Base-by-base conservation (phyloP, 2,329 filamentous ascomycete genomes). In the Sclerotinia sclerotiorum region DNA sequence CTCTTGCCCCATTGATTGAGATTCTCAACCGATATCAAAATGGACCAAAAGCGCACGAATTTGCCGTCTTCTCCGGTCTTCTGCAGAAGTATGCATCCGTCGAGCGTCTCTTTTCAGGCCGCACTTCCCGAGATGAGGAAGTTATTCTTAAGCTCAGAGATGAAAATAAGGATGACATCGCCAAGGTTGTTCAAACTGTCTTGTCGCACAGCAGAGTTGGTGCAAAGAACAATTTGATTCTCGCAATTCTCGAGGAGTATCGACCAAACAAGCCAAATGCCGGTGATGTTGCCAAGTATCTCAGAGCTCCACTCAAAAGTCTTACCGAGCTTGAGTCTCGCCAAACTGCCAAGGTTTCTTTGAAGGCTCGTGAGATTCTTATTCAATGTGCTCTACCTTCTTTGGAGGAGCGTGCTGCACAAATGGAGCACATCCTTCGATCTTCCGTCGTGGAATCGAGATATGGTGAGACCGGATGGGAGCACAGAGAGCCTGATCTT, bases 381-480 rank as follows among this genome's bases (percentile, higher is more conserved):
- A 99, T 99, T 72, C 95, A 98, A 81, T 97, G 93, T 78, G 94
- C 95, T 66, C 87, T 99, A 79, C 95, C 95, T 24, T 99, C 95
- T 3, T 84, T 99, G 27, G 95, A 98, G 80, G 95, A 99, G 85
- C 90, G 95, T 74, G 91, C 92, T 35, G 87, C 90, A 8, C 95
- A 99, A 83, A 97, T 99, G 94, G 95, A 98, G 84, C 94, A 98
- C 80, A 99, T 99, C 73, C 85, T 99, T 67, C 92, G 94, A 69
- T 97, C 94, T 35, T 94, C 95, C 0, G 95, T 99, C 29, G 88
- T 97, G 10, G 93, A 99, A 80, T 97, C 94, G n/a, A 90, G 92
- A 74, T 99, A 99, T 77, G 95, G 95, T 69, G 95, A 99, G 85
- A 94, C 92, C 70, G 94, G 94, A 64, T 97, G 92, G 91, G 94